Base-by-base conservation (phyloP, 2,329 filamentous ascomycete genomes). In the Neonectria hederae region DNA sequence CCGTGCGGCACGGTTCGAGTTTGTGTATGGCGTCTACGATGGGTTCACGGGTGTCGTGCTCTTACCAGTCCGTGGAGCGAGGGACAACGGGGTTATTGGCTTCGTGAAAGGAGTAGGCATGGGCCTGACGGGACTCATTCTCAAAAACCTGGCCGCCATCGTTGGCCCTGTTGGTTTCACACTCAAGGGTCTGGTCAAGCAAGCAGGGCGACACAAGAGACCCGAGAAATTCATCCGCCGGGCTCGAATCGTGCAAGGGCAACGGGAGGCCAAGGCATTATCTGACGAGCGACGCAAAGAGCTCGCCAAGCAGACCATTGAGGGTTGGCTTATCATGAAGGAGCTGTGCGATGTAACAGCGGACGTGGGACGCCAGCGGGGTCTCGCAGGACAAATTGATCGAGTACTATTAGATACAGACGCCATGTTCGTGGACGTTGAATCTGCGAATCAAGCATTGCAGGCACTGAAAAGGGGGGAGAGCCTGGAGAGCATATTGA, bases 11-110 rank as follows among this genome's bases (percentile, higher is more conserved):
- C 81, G 87, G 6, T 79, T 84, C 63, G 89, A 90, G 74, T 85
- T 92, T 30, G 76, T 84, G 0, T 89, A 87, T 63, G 89, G 89
- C 4, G 78, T 92, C 13, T 90, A 87, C 71, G 89, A 92, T 69
- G 89, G 87, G 13, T 82, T 89, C 53, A 89, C 87, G 0, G 90
- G 90, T 0, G 75, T 92, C 0, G 84, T 90, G 17, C 81, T 81
- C 2, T 84, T 90, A 17, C 89, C 90, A 0, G 78, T 85, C 45
- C 83, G 82, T 0, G 88, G 87, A 0, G 88, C 87, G 3, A 83
- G 82, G 59, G 79, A 86, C n/a, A 77, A 81, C 8, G 87, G 88
- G 2, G 74, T 78, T 0, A 59, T 76, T 19, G 83, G 83, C 0
- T 80, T 84, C 40, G 70, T 84, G 17, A 79, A 85, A 43, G 89